A percentile compares a stretch with the other conserved stretches of the same genome.
Evolutionary conservation across 1,284 basidiomycete genomes (phyloP).

Genomic region (Tilletia setariae): DNA sequence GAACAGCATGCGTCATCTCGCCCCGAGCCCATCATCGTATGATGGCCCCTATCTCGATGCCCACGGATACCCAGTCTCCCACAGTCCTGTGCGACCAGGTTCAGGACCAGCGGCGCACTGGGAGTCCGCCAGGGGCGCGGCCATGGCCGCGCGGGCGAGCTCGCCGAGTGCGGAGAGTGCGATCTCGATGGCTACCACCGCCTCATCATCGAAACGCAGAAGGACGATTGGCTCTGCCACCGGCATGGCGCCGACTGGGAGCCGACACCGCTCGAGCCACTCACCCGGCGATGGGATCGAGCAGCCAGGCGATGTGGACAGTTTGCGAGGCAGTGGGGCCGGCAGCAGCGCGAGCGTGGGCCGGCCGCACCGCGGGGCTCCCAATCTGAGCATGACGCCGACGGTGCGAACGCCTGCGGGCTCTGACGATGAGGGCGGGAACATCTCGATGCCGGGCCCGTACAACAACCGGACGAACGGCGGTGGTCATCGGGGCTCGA

Average conservation of each 20-base stretch:
- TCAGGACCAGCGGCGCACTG: conserved; percentile 4
- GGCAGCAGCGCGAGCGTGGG: conserved; percentile 4
- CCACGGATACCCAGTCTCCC: neutral
- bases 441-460: neutral
- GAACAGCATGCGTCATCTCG: conserved; percentile 12
- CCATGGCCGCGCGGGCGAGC: conserved; percentile 14
- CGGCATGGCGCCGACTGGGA: neutral
- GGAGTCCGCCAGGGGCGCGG: conserved; percentile 18
- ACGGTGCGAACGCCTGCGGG: conserved; percentile 9
- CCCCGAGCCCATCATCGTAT: conserved; percentile 9
- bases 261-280: conserved; percentile 1
- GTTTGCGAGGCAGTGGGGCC: conserved; percentile 5
- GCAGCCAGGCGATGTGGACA: neutral
- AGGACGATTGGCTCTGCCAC: conserved; percentile 5
- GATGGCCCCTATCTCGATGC: conserved; percentile 6
- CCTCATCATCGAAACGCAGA: conserved; percentile 18
- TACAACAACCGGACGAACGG: neutral
- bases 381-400: conserved; percentile 12
- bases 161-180: conserved; percentile 18
- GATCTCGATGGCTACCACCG: conserved; percentile 19
- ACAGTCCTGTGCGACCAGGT: neutral
- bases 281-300: conserved; percentile 7
- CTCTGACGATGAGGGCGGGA: conserved; percentile 4
- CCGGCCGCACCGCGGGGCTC: neutral
- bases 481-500: neutral